Base-by-base conservation (phyloP, 345 rosid genomes). In the Mallotus nudiflorus region DNA sequence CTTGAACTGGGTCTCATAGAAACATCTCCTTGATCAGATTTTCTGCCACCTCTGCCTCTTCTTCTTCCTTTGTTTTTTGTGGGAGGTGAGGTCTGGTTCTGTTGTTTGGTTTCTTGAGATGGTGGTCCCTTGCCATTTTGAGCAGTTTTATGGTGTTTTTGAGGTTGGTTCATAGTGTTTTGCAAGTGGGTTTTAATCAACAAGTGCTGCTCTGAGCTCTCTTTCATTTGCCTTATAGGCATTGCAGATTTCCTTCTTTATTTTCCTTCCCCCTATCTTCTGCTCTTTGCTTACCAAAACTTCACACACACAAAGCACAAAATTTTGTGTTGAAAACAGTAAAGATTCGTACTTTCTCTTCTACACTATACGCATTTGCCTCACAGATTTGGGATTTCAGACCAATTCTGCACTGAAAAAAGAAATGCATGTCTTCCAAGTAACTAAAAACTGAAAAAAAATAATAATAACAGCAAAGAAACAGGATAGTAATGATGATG, bases 211-310 rank as follows among this genome's bases (percentile, higher is more conserved):
- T 88, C 96, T 8, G 90, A 77, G 79, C 76, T 80, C 65, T 95
- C 98, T 81, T 89, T 92, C 94, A 92, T 87, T 73, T 82, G 94
- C 88, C 97, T 84, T 73, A 83, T 79, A 75, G 98, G 98, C 99
- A 90, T 89, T 65, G 68, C 73, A 65, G 67, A 52, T 39, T 52
- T 15, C 13, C 9, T 50, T 45, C 58, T 49, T 33, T 22, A 2
- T 56, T 33, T 8, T 10, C 54, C 19, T 31, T 10, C 29, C 69
- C 40, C 39, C 50, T 68, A 46, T 27, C 37, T 53, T 73, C 10
- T 46, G 65, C 39, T 45, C 49, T 61, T 52, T 28, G 40, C 46
- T 48, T 68, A 56, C 69, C 53, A 52, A 71, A 75, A 61, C 57
- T 75, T 62, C 20, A 65, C 31, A 68, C 54, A 71, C 52, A 35